Conservation (phyloP, 805 yeast species). For the Naumovozyma dairenensis region DNA sequence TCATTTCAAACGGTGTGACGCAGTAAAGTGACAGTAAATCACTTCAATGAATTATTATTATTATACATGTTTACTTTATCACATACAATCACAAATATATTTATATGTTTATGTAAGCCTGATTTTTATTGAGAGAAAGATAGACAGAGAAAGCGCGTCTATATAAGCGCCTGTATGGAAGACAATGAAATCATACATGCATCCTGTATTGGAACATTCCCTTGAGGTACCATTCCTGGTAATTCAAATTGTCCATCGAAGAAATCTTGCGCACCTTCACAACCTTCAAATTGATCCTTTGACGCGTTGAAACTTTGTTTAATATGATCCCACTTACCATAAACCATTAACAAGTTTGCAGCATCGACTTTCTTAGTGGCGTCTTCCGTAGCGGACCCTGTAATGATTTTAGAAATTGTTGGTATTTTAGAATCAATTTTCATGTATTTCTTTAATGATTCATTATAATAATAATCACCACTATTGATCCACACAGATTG, state of each 20-base stretch:
- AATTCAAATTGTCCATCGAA: conserved; percentile 55
- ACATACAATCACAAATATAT: no score
- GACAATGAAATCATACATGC: conserved; percentile 52
- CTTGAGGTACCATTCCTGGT: conserved; percentile 40
- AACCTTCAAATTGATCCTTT: conserved; percentile 39
- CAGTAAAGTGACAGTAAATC: no score
- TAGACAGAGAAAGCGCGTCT: no score
- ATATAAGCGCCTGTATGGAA: conserved; percentile 9
- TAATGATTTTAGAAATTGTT: conserved; percentile 21
- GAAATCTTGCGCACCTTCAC: conserved; percentile 47
- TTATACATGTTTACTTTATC: no score
- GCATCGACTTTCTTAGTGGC: conserved; percentile 10
- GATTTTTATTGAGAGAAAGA: no score
- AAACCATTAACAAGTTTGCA: conserved; percentile 40
- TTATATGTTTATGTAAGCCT: no score
- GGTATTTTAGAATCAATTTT: conserved; percentile 18
- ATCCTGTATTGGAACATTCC: conserved; percentile 51
- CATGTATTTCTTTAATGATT: conserved; percentile 16
- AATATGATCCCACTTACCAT: conserved; percentile 55
- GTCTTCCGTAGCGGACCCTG: conserved; percentile 14
- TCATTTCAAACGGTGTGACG: no score
- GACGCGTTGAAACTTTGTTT: conserved; percentile 44
- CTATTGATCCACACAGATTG: conserved; percentile 55
- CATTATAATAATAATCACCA: conserved; percentile 48
- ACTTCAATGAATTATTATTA: no score